Evolutionary conservation across 495 filamentous ascomycete genomes (phyloP).

Genomic region (Annulohypoxylon stygium): DNA sequence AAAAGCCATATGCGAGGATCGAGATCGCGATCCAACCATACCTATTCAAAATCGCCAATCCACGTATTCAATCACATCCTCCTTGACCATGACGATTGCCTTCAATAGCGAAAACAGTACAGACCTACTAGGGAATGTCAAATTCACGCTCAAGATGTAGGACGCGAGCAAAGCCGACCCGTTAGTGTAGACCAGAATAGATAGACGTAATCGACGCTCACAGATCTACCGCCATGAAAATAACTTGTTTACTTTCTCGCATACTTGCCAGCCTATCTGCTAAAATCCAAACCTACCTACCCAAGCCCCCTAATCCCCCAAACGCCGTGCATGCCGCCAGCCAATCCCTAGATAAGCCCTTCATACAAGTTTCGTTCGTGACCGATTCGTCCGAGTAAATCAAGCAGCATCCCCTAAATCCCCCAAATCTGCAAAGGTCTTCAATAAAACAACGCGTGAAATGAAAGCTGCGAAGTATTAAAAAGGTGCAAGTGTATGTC

Average conservation of each 20-base stretch:
- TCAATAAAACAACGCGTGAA: background rate
- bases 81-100: too few relatives aligned
- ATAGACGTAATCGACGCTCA: background rate
- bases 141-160: too few relatives aligned
- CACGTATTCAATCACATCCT: too few relatives aligned
- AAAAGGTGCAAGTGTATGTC: background rate
- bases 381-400: slow-evolving; percentile 12
- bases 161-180: too few relatives aligned
- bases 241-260: slow-evolving; percentile 3
- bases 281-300: background rate
- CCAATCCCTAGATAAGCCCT: slow-evolving; percentile 11
- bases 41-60: too few relatives aligned
- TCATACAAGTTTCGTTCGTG: slow-evolving; percentile 6
- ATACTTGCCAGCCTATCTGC: slow-evolving; percentile 6
- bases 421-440: background rate
- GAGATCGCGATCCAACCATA: too few relatives aligned
- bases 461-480: background rate
- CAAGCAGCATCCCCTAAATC: background rate
- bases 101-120: too few relatives aligned
- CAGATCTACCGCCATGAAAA: background rate
- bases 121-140: too few relatives aligned
- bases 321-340: slow-evolving; percentile 19
- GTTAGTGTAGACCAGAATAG: background rate
- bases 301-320: background rate
- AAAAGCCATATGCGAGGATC: too few relatives aligned